Evolutionary conservation across 352 stramenopile species (phyloP), one percentile per base, ranked within the genome.

Genomic region (Aphanomyces stellatus): DNA sequence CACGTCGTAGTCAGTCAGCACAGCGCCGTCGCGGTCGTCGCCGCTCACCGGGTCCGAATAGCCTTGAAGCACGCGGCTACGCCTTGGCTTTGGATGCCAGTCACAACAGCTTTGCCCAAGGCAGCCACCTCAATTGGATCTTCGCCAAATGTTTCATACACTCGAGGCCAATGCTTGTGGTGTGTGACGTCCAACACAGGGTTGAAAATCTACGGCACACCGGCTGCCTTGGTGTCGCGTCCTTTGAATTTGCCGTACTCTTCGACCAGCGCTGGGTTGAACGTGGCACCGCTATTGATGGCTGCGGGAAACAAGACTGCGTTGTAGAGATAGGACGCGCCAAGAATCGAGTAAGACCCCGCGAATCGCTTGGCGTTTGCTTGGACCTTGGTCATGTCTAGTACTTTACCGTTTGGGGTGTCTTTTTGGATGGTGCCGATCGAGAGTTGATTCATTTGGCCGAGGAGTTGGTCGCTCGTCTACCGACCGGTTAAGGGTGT

Each of bases 121-220:
- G 75, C 60, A 0, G 81, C 85, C 3, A 80, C 83, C 8, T 96
- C 2, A 33, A 78, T 53, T n/a, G 88, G 87, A 72, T 96, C 88
- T 72, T 97, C 89, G 24, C 93, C 93, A 73, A 97, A 98, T 2
- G 90, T 97, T 72, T 98, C 91, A 65, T 90, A 97, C n/a, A 95
- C 78, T 2, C 91, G 81, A 28, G 85, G 72, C 90, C 90, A 98
- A 59, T 86, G 80, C 0, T 88, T 85, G 51, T 92, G 74, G 41
- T 81, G 69, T 25, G 93, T 75, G 61, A 94, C 88, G 0, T 80
- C 89, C 22, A 98, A 67, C 8, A 98, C 75, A 0, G 92, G 90
- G 59, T 80, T 85, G 69, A 97, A 98, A 7, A 98, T 72, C 92
- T 88, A 98, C 35, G 80, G 81, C 25, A 97, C 93, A 0, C 88